These are phyloP conservation scores for Voacanga thouarsii DNA, from an alignment of 257 asterid genomes.

Conservation along the genomic window DNA sequence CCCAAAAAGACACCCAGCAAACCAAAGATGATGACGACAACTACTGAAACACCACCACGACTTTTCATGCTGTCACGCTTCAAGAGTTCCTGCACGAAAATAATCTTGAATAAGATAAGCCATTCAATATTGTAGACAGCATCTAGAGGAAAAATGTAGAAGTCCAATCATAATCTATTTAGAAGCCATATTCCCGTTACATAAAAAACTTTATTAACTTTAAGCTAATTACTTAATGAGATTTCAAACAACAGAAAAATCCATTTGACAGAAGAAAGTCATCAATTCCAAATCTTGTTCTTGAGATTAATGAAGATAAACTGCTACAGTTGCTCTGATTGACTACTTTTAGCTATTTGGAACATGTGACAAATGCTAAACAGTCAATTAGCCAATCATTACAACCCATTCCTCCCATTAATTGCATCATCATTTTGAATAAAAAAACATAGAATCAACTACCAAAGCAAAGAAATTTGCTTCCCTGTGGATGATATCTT, in stretches of 20 bases:
- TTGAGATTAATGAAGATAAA: neutral
- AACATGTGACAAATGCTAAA: neutral
- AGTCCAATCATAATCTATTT: neutral
- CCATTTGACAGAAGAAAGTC: neutral
- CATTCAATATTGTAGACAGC: neutral
- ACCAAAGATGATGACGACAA: slow-evolving; percentile 40
- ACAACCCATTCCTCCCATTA: neutral
- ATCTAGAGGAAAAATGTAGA: neutral
- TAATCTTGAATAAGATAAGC: slow-evolving; percentile 10
- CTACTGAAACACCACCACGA: slow-evolving; percentile 44
- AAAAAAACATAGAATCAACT: neutral
- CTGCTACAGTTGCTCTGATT: neutral
- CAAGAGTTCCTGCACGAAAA: slow-evolving; percentile 37
- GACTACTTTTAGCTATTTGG: neutral
- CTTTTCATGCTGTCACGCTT: slow-evolving; percentile 40
- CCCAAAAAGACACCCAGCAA: slow-evolving; percentile 50
- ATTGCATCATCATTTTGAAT: neutral
- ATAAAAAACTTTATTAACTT: neutral
- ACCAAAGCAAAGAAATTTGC: neutral
- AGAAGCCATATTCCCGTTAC: neutral
- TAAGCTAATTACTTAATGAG: neutral
- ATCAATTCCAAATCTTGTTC: neutral
- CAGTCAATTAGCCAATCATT: neutral
- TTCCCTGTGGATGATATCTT: neutral
- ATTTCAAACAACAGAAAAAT: neutral